A percentile compares a stretch with the other conserved stretches of the same genome.
Evolutionary conservation across 306 rosid genomes (phyloP).

Genomic region (Spatholobus suberectus): DNA sequence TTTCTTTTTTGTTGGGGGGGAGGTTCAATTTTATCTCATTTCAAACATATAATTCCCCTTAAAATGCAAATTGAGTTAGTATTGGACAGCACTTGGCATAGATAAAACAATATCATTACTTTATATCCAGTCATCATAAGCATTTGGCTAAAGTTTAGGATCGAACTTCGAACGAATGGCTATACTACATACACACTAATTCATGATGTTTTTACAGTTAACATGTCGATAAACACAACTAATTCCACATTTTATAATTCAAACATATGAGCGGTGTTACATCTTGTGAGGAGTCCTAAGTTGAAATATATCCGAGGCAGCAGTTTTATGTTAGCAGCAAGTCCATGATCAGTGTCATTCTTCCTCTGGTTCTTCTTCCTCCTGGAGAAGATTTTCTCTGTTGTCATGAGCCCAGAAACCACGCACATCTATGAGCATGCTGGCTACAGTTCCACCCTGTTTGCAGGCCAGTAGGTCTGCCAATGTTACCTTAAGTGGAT

Average conservation of each 20-base stretch:
- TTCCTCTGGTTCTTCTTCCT: constrained; percentile 98
- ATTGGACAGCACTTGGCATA: background rate
- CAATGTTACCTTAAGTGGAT: constrained; percentile 76
- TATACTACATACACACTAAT: constrained; percentile 43
- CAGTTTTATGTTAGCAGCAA: constrained; percentile 53
- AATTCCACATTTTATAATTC: constrained; percentile 41
- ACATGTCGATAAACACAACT: constrained; percentile 40
- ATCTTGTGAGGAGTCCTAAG: constrained; percentile 34
- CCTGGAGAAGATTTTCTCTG: constrained; percentile 98
- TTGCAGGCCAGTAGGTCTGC: constrained; percentile 87
- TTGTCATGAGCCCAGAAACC: constrained; percentile 99
- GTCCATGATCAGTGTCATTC: constrained; percentile 52
- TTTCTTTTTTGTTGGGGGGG: too few species aligned
- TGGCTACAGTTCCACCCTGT: constrained; percentile 99
- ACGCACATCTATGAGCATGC: constrained; percentile 98
- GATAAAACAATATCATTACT: constrained; percentile 14
- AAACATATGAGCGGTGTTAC: constrained; percentile 34
- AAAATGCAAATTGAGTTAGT: background rate
- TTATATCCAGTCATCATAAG: constrained; percentile 25
- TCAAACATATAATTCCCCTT: too few species aligned
- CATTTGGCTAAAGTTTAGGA: constrained; percentile 19
- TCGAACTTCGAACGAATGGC: constrained; percentile 22
- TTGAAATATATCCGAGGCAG: constrained; percentile 26
- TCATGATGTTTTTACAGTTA: constrained; percentile 7
- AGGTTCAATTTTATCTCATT: too few species aligned